phyloP scores from a whole-genome alignment of 805 yeast genomes.

The Diddensiella santjacobensis region DNA sequence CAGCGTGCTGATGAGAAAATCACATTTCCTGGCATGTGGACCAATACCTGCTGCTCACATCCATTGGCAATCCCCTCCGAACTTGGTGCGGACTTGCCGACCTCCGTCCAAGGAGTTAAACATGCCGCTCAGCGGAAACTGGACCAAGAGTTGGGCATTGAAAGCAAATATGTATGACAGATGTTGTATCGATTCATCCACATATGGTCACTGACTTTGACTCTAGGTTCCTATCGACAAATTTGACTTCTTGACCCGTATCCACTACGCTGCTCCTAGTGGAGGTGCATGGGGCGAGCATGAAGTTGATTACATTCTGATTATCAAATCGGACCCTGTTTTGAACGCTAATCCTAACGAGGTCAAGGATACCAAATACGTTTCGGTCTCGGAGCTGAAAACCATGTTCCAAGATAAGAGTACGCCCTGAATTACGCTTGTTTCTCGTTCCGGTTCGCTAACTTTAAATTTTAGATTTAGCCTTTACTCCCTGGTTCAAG shows the following conservation, averaged over 20 bases:
- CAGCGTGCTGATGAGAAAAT: constrained; percentile 96
- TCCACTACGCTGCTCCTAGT: constrained; percentile 84
- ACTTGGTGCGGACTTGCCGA: constrained; percentile 58
- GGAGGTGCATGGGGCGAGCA: constrained; percentile 94
- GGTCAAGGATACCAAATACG: constrained; percentile 77
- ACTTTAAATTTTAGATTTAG: too few species aligned
- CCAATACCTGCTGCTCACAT: constrained; percentile 98
- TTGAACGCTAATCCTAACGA: constrained; percentile 68
- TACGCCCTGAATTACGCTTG: not conserved
- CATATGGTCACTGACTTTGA: constrained; percentile 9
- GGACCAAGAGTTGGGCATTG: constrained; percentile 89
- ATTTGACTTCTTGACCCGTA: constrained; percentile 84
- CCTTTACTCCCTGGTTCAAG: constrained; percentile 98
- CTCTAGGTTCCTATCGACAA: constrained; percentile 47
- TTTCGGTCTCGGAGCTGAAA: constrained; percentile 60
- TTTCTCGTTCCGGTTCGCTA: too few species aligned
- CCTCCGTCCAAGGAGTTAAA: constrained; percentile 73
- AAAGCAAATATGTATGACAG: constrained; percentile 42
- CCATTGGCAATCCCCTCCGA: constrained; percentile 84
- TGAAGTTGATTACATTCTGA: constrained; percentile 90
- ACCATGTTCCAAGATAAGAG: constrained; percentile 65
- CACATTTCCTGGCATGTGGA: constrained; percentile 97
- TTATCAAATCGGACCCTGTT: constrained; percentile 55
- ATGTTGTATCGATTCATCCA: too few species aligned
- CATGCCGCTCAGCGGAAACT: constrained; percentile 89